These are phyloP conservation scores for Vigna mungo DNA, from an alignment of 306 rosid species.

Conservation along the genomic window DNA sequence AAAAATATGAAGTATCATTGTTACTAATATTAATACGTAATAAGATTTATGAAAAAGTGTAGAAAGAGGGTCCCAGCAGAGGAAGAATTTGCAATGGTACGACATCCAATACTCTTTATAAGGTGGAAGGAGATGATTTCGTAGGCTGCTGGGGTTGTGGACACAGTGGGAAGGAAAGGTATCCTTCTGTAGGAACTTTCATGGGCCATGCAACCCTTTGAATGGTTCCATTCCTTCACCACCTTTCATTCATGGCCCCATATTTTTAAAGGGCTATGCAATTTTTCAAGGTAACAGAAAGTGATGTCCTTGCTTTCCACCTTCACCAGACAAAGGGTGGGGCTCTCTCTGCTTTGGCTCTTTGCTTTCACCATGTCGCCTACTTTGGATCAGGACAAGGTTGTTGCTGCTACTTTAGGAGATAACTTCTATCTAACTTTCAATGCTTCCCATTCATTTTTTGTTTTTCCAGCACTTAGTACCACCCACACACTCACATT, in stretches of 20 bases:
- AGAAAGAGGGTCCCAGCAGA: constrained; percentile 28
- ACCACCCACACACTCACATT: neutral
- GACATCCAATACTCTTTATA: constrained; percentile 32
- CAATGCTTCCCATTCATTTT: neutral
- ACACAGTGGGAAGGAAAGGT: constrained; percentile 40
- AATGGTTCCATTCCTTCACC: constrained; percentile 31
- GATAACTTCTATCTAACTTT: constrained; percentile 4
- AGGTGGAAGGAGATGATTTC: constrained; percentile 41
- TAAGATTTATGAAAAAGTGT: neutral
- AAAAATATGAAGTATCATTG: too few relatives aligned
- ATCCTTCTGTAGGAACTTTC: constrained; percentile 44
- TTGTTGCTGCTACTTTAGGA: constrained; percentile 50
- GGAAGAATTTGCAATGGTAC: constrained; percentile 43
- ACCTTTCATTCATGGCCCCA: constrained; percentile 52
- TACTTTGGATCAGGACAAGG: constrained; percentile 47
- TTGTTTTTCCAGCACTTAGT: neutral
- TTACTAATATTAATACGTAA: too few relatives aligned
- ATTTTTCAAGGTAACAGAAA: constrained; percentile 44
- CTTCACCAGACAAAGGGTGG: constrained; percentile 27
- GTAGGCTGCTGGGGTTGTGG: constrained; percentile 58
- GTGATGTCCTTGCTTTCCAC: constrained; percentile 40
- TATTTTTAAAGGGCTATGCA: constrained; percentile 13
- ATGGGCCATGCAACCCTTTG: constrained; percentile 31
- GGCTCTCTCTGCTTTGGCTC: constrained; percentile 29
- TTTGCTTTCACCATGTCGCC: constrained; percentile 44